These are phyloP conservation scores for Croton setiger DNA, from an alignment of 441 rosid genomes.

Conservation along the genomic window DNA sequence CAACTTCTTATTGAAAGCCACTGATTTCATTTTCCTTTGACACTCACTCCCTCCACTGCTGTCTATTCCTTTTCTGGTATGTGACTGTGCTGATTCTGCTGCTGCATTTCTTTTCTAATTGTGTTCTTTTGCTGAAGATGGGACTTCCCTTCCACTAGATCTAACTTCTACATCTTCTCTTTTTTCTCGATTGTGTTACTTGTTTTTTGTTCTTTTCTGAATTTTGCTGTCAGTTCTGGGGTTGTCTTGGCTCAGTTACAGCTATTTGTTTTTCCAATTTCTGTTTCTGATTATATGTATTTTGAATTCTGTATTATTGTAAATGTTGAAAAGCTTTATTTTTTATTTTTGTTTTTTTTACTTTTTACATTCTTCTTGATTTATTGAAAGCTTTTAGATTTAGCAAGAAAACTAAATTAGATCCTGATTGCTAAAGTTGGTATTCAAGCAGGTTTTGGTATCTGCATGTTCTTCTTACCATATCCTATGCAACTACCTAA, in stretches of 20 bases:
- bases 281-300: not conserved
- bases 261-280: not conserved
- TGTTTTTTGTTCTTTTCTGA: not conserved
- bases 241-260: not conserved
- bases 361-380: not conserved
- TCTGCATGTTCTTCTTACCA: not conserved
- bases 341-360: not conserved
- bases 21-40: not conserved
- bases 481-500: not conserved
- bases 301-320: not conserved
- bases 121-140: not conserved
- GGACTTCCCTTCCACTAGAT: slow-evolving; percentile 9
- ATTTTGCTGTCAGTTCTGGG: not conserved
- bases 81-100: not conserved
- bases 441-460: not conserved
- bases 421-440: not conserved
- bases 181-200: not conserved
- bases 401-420: not conserved
- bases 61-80: slow-evolving; percentile 4
- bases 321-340: not conserved
- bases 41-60: not conserved
- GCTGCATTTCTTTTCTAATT: not conserved
- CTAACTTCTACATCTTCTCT: not conserved
- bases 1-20: too few relatives aligned
- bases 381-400: not conserved